Evolutionary conservation across 2,329 filamentous ascomycete species (phyloP).

Genomic region (Pyricularia sp.): DNA sequence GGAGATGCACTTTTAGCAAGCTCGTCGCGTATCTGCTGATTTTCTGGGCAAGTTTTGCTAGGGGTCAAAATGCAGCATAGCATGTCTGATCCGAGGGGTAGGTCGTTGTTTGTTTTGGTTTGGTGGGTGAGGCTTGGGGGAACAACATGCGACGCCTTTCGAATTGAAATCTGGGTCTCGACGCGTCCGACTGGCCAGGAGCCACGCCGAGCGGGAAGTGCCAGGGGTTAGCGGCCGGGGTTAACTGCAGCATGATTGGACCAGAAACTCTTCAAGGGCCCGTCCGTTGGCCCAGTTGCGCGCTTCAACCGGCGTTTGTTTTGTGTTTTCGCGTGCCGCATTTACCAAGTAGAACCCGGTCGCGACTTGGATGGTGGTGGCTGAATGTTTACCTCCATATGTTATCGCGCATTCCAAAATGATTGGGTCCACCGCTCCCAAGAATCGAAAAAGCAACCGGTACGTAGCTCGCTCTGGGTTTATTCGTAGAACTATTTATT

Average conservation of each 20-base stretch:
- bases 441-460: not conserved
- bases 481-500: too few species aligned
- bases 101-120: slow-evolving; percentile 8
- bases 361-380: not conserved
- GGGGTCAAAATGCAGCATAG: not conserved
- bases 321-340: not conserved
- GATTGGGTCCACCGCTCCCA: not conserved
- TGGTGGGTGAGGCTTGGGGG: slow-evolving; percentile 1
- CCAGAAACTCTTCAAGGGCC: not conserved
- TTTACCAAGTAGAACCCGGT: not conserved
- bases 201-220: not conserved
- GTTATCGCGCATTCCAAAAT: not conserved
- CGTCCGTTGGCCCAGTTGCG: slow-evolving; percentile 5
- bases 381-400: not conserved
- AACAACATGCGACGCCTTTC: not conserved
- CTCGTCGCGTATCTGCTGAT: not conserved
- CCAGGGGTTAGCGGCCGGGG: slow-evolving; percentile 1
- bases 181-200: slow-evolving; percentile 9
- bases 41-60: not conserved
- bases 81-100: not conserved
- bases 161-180: slow-evolving; percentile 3
- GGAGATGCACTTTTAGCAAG: not conserved
- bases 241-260: not conserved
- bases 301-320: slow-evolving; percentile 5
- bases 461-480: not conserved